Conservation (phyloP, 2,329 filamentous ascomycete species). For the Phaeosphaeria sp. region DNA sequence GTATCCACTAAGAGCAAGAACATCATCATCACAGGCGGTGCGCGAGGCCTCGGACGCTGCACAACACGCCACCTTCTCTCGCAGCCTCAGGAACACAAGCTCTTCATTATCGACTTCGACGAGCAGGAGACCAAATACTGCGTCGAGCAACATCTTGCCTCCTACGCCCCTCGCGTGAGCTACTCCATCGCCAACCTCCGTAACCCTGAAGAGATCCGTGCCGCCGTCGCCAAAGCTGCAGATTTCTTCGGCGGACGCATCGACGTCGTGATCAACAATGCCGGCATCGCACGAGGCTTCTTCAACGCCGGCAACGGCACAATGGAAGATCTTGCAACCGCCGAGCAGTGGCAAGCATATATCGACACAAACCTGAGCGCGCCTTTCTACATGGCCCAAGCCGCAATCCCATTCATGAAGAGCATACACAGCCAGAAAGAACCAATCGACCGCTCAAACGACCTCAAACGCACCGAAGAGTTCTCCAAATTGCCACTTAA, state of each 20-base stretch:
- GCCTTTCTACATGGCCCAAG: slow-evolving; percentile 30
- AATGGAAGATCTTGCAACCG: slow-evolving; percentile 30
- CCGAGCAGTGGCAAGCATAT: slow-evolving; percentile 31
- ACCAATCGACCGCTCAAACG: slow-evolving; percentile 19
- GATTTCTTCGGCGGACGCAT: slow-evolving; percentile 46
- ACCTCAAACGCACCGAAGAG: slow-evolving; percentile 27
- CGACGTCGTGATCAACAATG: slow-evolving; percentile 42
- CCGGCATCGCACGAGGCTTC: slow-evolving; percentile 30
- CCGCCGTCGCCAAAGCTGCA: slow-evolving; percentile 43
- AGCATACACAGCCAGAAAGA: slow-evolving; percentile 22
- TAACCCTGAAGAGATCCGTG: slow-evolving; percentile 32
- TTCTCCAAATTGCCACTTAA: slow-evolving; percentile 25
- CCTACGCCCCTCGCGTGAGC: slow-evolving; percentile 34
- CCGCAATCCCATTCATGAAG: slow-evolving; percentile 30
- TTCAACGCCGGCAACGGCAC: slow-evolving; percentile 30
- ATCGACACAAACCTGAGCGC: slow-evolving; percentile 30
- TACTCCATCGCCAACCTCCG: slow-evolving; percentile 48
- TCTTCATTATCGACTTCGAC: slow-evolving; percentile 53
- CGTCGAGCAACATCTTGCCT: slow-evolving; percentile 37
- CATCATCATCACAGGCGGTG: slow-evolving; percentile 50
- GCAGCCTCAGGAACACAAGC: slow-evolving; percentile 45
- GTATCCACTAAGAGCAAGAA: slow-evolving; percentile 29
- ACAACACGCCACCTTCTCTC: slow-evolving; percentile 51
- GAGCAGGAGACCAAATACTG: slow-evolving; percentile 37
- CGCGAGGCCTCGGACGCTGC: slow-evolving; percentile 53